A percentile compares a stretch with the other conserved stretches of the same genome.
These are phyloP conservation scores for Talaromyces liani DNA, from an alignment of 495 filamentous ascomycete genomes.

Conservation along the genomic window DNA sequence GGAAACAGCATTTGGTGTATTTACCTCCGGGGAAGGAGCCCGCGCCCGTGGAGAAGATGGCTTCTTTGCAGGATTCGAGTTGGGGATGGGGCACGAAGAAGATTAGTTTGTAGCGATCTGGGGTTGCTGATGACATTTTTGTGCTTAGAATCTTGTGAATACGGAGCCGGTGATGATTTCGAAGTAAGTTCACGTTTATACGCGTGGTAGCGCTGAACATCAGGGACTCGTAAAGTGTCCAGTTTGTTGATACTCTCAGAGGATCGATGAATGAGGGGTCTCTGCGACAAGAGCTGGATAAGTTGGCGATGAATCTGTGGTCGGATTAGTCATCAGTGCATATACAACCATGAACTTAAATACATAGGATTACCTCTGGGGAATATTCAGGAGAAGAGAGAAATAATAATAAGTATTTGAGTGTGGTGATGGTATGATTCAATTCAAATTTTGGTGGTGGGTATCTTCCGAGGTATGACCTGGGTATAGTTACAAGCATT, in stretches of 20 bases:
- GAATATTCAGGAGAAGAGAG: background rate
- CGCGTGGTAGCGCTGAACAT: background rate
- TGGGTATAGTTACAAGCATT: background rate
- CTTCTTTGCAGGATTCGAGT: slow-evolving; percentile 36
- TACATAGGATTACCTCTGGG: background rate
- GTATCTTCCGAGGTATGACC: background rate
- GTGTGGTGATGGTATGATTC: background rate
- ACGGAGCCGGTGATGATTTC: background rate
- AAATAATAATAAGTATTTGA: background rate
- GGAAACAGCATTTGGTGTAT: slow-evolving; percentile 35
- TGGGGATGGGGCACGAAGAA: slow-evolving; percentile 38
- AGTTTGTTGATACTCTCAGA: background rate
- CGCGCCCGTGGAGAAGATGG: slow-evolving; percentile 37
- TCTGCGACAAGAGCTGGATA: background rate
- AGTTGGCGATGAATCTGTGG: background rate
- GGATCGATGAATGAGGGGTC: background rate
- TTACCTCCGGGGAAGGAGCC: slow-evolving; percentile 37
- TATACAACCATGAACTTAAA: background rate
- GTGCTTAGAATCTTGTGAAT: background rate
- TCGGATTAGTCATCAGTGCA: background rate
- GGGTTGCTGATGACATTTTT: slow-evolving; percentile 7
- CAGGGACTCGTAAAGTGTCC: background rate
- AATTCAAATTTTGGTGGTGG: background rate
- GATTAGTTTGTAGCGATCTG: slow-evolving; percentile 41
- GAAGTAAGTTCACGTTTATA: background rate